phyloP scores from a whole-genome alignment of 2,329 filamentous ascomycete species.

The Alternaria infectoria region DNA sequence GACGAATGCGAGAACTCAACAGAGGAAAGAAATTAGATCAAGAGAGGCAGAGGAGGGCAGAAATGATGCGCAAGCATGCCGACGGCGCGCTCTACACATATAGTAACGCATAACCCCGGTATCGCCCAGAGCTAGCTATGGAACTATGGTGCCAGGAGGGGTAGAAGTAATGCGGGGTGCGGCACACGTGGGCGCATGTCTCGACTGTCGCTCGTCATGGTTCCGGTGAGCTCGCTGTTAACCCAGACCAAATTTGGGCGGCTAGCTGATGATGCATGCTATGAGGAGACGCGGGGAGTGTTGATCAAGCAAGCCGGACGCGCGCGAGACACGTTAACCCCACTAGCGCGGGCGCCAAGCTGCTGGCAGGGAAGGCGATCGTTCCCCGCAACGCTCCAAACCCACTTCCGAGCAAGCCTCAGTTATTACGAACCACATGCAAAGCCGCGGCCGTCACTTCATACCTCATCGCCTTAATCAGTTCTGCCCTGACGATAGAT shows the following conservation, averaged over 20 bases:
- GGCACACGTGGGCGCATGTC: conserved; percentile 31
- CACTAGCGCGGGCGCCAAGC: not conserved
- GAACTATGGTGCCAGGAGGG: conserved; percentile 38
- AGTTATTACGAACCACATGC: not conserved
- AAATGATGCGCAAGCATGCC: not conserved
- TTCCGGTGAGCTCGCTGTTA: conserved; percentile 8
- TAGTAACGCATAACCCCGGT: conserved; percentile 10
- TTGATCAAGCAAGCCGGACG: not conserved
- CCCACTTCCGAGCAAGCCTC: not conserved
- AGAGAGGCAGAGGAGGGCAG: not conserved
- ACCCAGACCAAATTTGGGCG: conserved; percentile 1
- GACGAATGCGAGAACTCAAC: not conserved
- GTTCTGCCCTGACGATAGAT: not conserved
- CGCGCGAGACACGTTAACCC: not conserved
- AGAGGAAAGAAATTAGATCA: not conserved
- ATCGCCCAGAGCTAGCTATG: conserved; percentile 18
- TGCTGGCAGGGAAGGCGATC: conserved; percentile 2
- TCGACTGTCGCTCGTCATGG: conserved; percentile 20
- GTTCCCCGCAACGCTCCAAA: not conserved
- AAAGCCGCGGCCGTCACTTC: not conserved
- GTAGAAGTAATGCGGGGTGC: conserved; percentile 34
- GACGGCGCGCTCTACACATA: conserved; percentile 13
- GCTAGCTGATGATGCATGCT: conserved; percentile 13
- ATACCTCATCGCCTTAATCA: not conserved
- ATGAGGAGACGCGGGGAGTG: conserved; percentile 1